A percentile compares a stretch with the other conserved stretches of the same genome.
Evolutionary conservation across 2,329 filamentous ascomycete species (phyloP).

Genomic region (Phaeoacremonium minimum): DNA sequence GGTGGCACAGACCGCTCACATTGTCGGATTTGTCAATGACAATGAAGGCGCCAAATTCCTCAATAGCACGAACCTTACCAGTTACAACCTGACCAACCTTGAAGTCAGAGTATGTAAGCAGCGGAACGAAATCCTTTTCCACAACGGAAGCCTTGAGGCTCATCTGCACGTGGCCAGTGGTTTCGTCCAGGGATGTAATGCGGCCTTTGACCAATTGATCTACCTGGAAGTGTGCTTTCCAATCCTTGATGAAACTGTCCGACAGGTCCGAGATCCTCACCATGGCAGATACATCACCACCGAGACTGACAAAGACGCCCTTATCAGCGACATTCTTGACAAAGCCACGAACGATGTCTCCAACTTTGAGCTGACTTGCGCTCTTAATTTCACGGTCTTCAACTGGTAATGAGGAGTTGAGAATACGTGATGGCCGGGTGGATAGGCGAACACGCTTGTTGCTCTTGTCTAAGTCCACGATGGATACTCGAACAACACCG

Average conservation of each 20-base stretch:
- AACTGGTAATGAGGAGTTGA: slow-evolving; percentile 79
- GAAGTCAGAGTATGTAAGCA: slow-evolving; percentile 71
- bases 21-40: slow-evolving; percentile 82
- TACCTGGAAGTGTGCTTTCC: slow-evolving; percentile 83
- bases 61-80: slow-evolving; percentile 87
- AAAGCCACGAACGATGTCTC: slow-evolving; percentile 84
- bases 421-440: slow-evolving; percentile 77
- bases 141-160: slow-evolving; percentile 83
- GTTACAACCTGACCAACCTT: slow-evolving; percentile 77
- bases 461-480: slow-evolving; percentile 71
- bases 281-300: slow-evolving; percentile 75
- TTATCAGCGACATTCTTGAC: slow-evolving; percentile 87
- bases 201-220: slow-evolving; percentile 90
- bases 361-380: slow-evolving; percentile 66
- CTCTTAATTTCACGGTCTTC: slow-evolving; percentile 75
- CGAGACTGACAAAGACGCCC: slow-evolving; percentile 81
- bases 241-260: slow-evolving; percentile 88
- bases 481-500: slow-evolving; percentile 81
- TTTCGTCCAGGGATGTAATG: slow-evolving; percentile 66
- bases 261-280: slow-evolving; percentile 86
- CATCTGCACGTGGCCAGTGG: slow-evolving; percentile 72
- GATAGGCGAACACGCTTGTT: slow-evolving; percentile 86
- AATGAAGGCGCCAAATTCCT: slow-evolving; percentile 93
- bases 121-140: slow-evolving; percentile 72
- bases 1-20: slow-evolving; percentile 89